Percentiles rank a stretch among this genome's conserved stretches.
Evolutionary conservation across 495 filamentous ascomycete genomes (phyloP).

Genomic region (Gamarada debralockiae): DNA sequence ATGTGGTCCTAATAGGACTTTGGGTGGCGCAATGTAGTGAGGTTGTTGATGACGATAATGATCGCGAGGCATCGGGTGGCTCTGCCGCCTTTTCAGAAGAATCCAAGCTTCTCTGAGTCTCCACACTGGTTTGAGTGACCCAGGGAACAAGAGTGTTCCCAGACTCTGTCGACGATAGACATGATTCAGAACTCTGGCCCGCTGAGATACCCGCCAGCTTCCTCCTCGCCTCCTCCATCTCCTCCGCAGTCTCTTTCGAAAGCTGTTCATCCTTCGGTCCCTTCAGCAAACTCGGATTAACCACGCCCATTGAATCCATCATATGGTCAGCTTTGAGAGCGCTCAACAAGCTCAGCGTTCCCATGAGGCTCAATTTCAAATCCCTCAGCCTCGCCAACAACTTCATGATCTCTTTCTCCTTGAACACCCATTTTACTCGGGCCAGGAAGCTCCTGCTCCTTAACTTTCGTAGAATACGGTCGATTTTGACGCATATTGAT

Average conservation of each 20-base stretch:
- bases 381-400: constrained; percentile 3
- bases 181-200: background rate
- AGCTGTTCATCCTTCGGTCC: background rate
- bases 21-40: no score
- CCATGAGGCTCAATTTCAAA: constrained; percentile 7
- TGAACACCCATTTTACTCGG: constrained; percentile 5
- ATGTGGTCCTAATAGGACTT: no score
- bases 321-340: constrained; percentile 4
- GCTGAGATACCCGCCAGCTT: background rate
- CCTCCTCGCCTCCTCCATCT: background rate
- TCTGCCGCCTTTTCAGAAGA: no score
- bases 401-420: constrained; percentile 9
- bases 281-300: background rate
- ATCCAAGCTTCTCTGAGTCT: no score
- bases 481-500: constrained; percentile 5
- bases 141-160: background rate
- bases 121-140: no score
- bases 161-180: background rate
- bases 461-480: constrained; percentile 3
- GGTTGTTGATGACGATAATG: no score
- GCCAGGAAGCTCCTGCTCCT: background rate
- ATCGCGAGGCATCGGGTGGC: no score
- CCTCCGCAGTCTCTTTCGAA: background rate
- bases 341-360: background rate
- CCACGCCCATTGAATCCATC: constrained; percentile 1